These are phyloP conservation scores for Wallacemonas sp. DNA, from an alignment of 208 protist species.

Conservation along the genomic window DNA sequence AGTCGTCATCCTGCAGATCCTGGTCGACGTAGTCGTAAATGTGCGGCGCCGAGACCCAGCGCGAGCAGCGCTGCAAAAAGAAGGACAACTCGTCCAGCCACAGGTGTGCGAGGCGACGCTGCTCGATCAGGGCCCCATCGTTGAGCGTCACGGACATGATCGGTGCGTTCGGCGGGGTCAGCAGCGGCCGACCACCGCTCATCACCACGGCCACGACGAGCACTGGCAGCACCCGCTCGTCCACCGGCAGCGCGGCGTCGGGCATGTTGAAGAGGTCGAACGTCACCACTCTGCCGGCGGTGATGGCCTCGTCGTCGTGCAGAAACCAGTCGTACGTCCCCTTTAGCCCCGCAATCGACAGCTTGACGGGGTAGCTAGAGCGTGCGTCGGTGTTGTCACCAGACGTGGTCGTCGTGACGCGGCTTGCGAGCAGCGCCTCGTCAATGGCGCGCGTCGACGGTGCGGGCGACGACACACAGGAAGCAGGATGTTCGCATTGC, in stretches of 20 bases:
- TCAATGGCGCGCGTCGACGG: not conserved
- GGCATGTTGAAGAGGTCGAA: constrained; percentile 82
- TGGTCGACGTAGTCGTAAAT: constrained; percentile 85
- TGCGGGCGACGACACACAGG: too few relatives aligned
- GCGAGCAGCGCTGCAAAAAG: constrained; percentile 74
- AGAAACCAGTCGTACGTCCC: constrained; percentile 91
- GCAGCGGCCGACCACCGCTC: constrained; percentile 70
- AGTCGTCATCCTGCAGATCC: constrained; percentile 77
- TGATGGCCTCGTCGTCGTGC: constrained; percentile 82
- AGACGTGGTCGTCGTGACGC: too few relatives aligned
- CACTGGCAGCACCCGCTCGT: constrained; percentile 66
- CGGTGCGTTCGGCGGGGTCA: constrained; percentile 85
- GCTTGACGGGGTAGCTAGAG: constrained; percentile 46
- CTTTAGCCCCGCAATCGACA: constrained; percentile 76
- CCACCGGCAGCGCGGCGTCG: constrained; percentile 78
- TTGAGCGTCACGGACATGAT: constrained; percentile 72
- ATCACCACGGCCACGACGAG: constrained; percentile 76
- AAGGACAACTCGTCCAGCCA: constrained; percentile 92
- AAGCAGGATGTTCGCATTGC: too few relatives aligned
- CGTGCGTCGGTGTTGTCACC: not conserved
- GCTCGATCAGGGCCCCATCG: constrained; percentile 86
- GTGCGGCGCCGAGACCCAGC: constrained; percentile 72
- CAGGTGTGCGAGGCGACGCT: constrained; percentile 71
- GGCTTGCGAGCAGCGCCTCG: not conserved
- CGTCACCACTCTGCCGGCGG: constrained; percentile 51